A percentile compares a stretch with the other conserved stretches of the same genome.
Evolutionary conservation across 208 protist species (phyloP).

Genomic region (Trypanosoma rangeli): DNA sequence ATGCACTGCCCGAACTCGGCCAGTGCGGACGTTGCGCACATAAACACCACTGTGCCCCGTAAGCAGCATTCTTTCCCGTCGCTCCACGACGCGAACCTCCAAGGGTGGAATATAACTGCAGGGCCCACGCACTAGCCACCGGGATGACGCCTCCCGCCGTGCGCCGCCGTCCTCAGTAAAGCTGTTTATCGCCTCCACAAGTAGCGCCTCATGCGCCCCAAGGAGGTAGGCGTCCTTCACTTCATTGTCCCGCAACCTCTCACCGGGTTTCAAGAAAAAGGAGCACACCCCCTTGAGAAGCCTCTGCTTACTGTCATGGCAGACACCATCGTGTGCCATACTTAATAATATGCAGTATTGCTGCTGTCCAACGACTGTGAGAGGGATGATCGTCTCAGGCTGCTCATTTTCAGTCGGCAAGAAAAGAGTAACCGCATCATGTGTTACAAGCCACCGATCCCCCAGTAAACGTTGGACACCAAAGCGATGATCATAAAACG

Average conservation of each 20-base stretch:
- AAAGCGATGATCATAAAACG: conserved; percentile 63
- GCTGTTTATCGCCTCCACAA: conserved; percentile 50
- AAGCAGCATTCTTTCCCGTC: conserved; percentile 84
- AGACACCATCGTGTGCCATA: conserved; percentile 11
- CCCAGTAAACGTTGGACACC: conserved; percentile 28
- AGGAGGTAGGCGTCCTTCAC: conserved; percentile 43
- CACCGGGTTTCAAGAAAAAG: conserved; percentile 71
- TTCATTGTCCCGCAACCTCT: conserved; percentile 36
- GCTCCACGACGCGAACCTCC: conserved; percentile 90
- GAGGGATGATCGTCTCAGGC: conserved; percentile 26
- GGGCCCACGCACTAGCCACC: conserved; percentile 95
- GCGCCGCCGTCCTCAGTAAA: conserved; percentile 35
- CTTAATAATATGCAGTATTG: conserved; percentile 39
- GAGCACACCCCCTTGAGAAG: conserved; percentile 37
- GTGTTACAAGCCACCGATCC: conserved; percentile 87
- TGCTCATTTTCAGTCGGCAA: conserved; percentile 67
- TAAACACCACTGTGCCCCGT: conserved; percentile 96
- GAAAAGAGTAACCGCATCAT: conserved; percentile 41
- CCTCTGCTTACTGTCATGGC: conserved; percentile 25
- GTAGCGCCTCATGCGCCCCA: conserved; percentile 51
- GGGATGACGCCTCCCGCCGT: conserved; percentile 58
- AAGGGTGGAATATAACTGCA: conserved; percentile 91
- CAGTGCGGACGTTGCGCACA: conserved; percentile 91
- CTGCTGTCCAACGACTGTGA: conserved; percentile 17
- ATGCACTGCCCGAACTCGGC: conserved; percentile 52